Evolutionary conservation across 2,329 filamentous ascomycete genomes (phyloP), one percentile per base, ranked within the genome.

Genomic region (Penicillium sp.): DNA sequence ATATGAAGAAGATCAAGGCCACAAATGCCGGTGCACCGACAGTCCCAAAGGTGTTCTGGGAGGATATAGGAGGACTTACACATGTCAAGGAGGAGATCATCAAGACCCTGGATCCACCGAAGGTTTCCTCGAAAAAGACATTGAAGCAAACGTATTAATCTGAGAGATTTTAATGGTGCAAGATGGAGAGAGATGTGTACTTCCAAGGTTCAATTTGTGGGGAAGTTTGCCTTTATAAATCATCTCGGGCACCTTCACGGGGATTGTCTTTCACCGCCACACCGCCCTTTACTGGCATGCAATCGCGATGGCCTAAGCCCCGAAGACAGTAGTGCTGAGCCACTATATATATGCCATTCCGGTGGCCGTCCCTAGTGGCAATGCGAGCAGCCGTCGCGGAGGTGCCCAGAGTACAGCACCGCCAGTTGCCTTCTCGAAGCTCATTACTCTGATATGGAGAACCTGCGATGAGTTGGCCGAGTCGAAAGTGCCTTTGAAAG

Each of bases 401-500:
- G 41, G 14, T 44, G 22, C 41, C 41, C 41, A 44, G 41, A 10
- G 2, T 44, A 27, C n/a, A 22, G 41, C 18, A 22, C 41, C 41
- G 3, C 41, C 41, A 44, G 41, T 22, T 44, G 50, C 57, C 27
- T 22, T 59, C 35, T 56, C 36, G 37, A 59, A 59, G 19, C 18
- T 36, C 11, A 59, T 2, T 18, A 59, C 55, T 9, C 40, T 36
- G 13, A 54, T 49, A 22, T 49, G 31, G 51, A 44, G 19, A 59
- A 59, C 57, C 31, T 59, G 57, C 9, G 57, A 36, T 2, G 57
- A 59, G 46, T 59, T 59, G 4, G 54, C 49, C 3, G 18, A 18
- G 31, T 59, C 57, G 13, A 47, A 47, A 19, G 11, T 49, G 16
- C 57, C 57, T 31, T 19, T 52, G n/a, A 19, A 59, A 59, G 13